Percentiles rank a stretch among this genome's conserved stretches.
Evolutionary conservation across 2,329 filamentous ascomycete species (phyloP).

Genomic region (Zopfia rhizophila): DNA sequence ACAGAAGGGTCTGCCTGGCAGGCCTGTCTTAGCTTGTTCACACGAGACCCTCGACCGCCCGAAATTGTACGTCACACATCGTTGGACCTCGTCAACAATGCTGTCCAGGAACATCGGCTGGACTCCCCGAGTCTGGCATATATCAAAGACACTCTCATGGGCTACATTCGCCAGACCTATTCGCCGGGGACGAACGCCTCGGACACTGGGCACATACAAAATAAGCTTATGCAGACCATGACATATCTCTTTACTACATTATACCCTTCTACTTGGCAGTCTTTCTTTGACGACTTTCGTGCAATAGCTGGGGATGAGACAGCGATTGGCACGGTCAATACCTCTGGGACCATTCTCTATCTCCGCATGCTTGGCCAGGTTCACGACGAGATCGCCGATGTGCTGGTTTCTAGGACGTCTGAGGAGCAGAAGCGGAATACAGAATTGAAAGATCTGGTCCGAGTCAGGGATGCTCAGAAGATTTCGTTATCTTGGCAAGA

Average conservation of each 20-base stretch:
- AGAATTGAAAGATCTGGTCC: constrained; percentile 89
- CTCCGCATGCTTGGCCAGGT: constrained; percentile 88
- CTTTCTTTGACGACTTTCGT: constrained; percentile 91
- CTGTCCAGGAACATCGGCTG: constrained; percentile 81
- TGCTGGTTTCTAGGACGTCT: constrained; percentile 80
- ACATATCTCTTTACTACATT: constrained; percentile 91
- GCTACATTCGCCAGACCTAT: constrained; percentile 83
- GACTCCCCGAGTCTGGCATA: constrained; percentile 76
- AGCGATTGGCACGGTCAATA: constrained; percentile 70
- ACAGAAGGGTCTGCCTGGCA: constrained; percentile 89
- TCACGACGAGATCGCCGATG: constrained; percentile 97
- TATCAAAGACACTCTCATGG: constrained; percentile 83
- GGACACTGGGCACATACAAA: constrained; percentile 84
- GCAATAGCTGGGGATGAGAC: constrained; percentile 74
- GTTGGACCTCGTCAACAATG: constrained; percentile 92
- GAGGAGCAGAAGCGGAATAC: constrained; percentile 86
- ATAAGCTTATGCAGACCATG: constrained; percentile 95
- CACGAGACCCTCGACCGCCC: constrained; percentile 76
- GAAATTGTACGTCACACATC: constrained; percentile 90
- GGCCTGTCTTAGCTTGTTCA: constrained; percentile 87
- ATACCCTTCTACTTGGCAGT: constrained; percentile 87
- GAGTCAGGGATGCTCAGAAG: constrained; percentile 86
- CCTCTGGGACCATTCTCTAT: constrained; percentile 83
- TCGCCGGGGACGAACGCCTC: constrained; percentile 66
- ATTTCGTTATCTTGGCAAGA: constrained; percentile 92